phyloP scores from a whole-genome alignment of 306 rosid genomes.

The Pterocarpus macrocarpus region DNA sequence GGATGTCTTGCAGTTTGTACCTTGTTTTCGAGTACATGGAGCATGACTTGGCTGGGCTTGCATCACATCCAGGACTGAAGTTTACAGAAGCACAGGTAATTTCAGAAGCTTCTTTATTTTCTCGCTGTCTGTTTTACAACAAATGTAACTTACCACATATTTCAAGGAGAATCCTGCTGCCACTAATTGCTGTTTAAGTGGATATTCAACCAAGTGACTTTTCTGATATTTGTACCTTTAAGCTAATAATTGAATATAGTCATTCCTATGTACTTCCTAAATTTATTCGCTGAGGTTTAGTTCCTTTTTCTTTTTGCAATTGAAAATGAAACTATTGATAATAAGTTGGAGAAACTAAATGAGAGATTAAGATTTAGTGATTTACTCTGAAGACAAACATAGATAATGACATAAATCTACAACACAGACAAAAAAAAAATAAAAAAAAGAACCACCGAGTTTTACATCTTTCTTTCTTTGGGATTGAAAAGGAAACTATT shows the following conservation, averaged over 20 bases:
- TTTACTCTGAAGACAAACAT: neutral
- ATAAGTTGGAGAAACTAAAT: conserved; percentile 3
- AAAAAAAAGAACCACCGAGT: neutral
- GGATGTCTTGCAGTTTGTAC: conserved; percentile 97
- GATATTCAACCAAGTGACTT: neutral
- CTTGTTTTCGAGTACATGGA: conserved; percentile 98
- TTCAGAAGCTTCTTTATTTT: conserved; percentile 33
- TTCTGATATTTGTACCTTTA: conserved; percentile 8
- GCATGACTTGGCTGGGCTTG: conserved; percentile 94
- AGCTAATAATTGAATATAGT: conserved; percentile 2
- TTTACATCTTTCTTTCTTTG: neutral
- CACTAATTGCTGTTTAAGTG: conserved; percentile 1
- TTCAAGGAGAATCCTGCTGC: neutral
- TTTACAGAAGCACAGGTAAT: conserved; percentile 91
- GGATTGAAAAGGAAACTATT: conserved; percentile 13
- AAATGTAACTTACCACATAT: conserved; percentile 11
- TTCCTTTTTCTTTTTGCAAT: conserved; percentile 1
- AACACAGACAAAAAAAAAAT: neutral
- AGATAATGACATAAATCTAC: conserved; percentile 10
- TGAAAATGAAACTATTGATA: conserved; percentile 8
- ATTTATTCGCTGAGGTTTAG: conserved; percentile 12
- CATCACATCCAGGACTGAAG: conserved; percentile 90
- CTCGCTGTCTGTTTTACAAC: neutral
- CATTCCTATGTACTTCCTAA: conserved; percentile 11
- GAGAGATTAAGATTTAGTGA: conserved; percentile 22